Evolutionary conservation across 2,329 filamentous ascomycete species (phyloP).

Genomic region (Sporothrix pallida): DNA sequence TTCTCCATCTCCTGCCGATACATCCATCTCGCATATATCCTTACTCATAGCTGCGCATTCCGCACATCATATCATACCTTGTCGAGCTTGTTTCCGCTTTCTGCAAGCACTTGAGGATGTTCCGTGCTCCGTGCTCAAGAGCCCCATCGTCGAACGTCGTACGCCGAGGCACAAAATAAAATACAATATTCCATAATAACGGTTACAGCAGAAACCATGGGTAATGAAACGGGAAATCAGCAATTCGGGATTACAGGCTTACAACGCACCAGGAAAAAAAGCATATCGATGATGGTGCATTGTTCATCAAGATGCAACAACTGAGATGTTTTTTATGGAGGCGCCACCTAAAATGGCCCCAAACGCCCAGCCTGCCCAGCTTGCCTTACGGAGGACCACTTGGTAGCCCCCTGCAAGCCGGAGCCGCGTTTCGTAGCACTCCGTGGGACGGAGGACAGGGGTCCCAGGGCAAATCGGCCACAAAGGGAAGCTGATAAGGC

Average conservation of each 20-base stretch:
- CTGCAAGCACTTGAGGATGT: neutral
- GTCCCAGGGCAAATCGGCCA: neutral
- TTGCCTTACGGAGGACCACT: neutral
- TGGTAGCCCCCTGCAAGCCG: neutral
- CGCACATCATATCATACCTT: neutral
- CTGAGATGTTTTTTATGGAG: neutral
- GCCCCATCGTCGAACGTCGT: neutral
- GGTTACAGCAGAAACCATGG: neutral
- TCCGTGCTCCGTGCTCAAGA: neutral
- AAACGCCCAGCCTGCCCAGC: no score
- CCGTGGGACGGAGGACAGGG: conserved; percentile 7
- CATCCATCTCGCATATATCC: neutral
- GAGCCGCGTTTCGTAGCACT: neutral
- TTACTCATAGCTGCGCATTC: neutral
- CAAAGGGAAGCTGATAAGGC: conserved; percentile 21
- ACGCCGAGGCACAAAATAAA: conserved; percentile 21
- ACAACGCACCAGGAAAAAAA: neutral
- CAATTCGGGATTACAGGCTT: neutral
- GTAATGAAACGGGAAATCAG: neutral
- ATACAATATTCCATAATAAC: neutral
- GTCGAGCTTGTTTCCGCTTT: neutral
- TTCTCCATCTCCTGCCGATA: neutral
- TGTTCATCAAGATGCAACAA: conserved; percentile 10
- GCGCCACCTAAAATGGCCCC: no score
- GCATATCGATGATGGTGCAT: conserved; percentile 12